Base-by-base conservation (phyloP, 2,329 filamentous ascomycete genomes). In the Colletotrichum simmondsii region DNA sequence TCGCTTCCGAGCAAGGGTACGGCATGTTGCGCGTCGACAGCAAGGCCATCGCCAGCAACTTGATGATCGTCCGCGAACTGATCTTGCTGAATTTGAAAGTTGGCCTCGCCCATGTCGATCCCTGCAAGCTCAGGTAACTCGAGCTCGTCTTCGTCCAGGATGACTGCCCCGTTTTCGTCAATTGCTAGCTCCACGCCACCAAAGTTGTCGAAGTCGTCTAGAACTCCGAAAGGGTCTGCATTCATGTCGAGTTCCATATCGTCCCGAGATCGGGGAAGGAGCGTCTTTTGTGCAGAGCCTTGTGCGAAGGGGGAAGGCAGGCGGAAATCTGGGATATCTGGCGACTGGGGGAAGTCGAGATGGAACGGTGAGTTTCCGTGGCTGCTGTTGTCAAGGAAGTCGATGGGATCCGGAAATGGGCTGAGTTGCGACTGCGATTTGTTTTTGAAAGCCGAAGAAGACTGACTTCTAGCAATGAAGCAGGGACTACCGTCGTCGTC, bases 101-200 rank as follows among this genome's bases (percentile, higher is more conserved):
- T 22, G 58, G 59, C 22, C 64, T 46, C n/a, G 61, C 73, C 70
- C 64, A 53, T n/a, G 5, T 59, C 53, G 64, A 61, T 52, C 28
- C 66, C 75, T 42, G 80, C 82, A 30, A 87, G 78, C 22, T 78
- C 78, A 42, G 87, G 87, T 37, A 89, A 78, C 46, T 87, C 84
- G 24, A 80, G 80, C 58, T 87, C 85, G 22, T 83, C 77, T 19
- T 87, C 84, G 14, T 80, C 72, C 4, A 84, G 75, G 53, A 87
- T 75, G 46, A 89, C 77, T 71, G 89, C 89, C 49, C 88, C 88
- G 11, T 89, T 79, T 28, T 80, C 84, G 72, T 89, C 88, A 65
- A 90, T 85, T n/a, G 85, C 83, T 30, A 90, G 80, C 2, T 84
- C 85, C 75, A 87, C 82, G 30, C 85, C 84, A 0, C 80, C 80